Evolutionary conservation across 2,329 filamentous ascomycete species (phyloP), one percentile per base, ranked within the genome.

Genomic region (Colletotrichum australisinense): DNA sequence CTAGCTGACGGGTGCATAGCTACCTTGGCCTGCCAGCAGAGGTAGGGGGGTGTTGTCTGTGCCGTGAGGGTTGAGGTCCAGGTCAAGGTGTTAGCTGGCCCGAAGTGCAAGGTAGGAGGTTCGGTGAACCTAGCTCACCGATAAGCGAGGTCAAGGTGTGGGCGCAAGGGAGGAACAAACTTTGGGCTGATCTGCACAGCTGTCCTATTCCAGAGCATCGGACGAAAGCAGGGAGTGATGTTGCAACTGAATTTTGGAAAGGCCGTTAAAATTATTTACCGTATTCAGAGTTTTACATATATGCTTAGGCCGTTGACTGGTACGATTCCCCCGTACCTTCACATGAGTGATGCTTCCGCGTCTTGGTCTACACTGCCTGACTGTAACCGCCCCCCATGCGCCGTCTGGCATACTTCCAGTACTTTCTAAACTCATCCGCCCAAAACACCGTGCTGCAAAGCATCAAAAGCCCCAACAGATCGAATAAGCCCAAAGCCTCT

Each of bases 381-480:
- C 91, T 93, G 80, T 93, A 94, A 67, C 90, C 89, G 73, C 82
- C 83, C n/a, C 87, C 86, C 73, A 90, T 81, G 79, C 88, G 87
- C 81, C 88, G 85, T 79, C 86, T 86, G 63, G 91, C 87, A 77
- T 91, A 89, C 78, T 87, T 89, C 79, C 89, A 89, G 86, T 93
- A 97, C 84, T 99, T 99, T 80, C 97, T 89, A 56, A 88, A 88
- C 85, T 99, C 97, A 82, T 99, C 97, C 14, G 92, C 95, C 94
- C 95, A 98, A 82, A 99, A 97, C 32, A 99, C 97, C 63, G 90
- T 91, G 84, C 95, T 98, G 74, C 95, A 93, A 74, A 99, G 86
- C 58, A 91, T 81, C 32, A 96, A 78, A 77, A 99, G 85, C 72
- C 91, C 86, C 53, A 95, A 79, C 69, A 98, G 83, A 86, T 99